Evolutionary conservation across 768 basidiomycete species (phyloP), one percentile per base, ranked within the genome.

Genomic region (Lentinula detonsa): DNA sequence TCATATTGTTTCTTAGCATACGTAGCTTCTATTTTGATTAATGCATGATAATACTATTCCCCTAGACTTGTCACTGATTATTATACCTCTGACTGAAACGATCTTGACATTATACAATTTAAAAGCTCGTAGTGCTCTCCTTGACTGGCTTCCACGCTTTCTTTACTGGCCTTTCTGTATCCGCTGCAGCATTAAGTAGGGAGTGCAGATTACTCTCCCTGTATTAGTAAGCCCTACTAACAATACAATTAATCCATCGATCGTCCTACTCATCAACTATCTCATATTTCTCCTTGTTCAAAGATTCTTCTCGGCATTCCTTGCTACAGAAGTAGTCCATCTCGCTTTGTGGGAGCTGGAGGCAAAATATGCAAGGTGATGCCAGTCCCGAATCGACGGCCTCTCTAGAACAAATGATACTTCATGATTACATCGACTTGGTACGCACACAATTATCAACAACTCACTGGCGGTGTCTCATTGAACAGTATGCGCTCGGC

Each of bases 261-360:
- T 23, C 21, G 28, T 11, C 2, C 21, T 54, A 33, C 35, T 53
- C 51, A 21, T 60, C 51, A 3, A 21, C 46, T 16, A 23, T 28
- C 18, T 48, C 31, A 18, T 60, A 57, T 40, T 34, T 51, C n/a
- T 62, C 61, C 71, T 87, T 87, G 59, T 74, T 78, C 77, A 85
- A 70, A 45, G 86, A 82, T 64, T 85, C 80, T 49, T 86, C 83
- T 65, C 79, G 79, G 69, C 86, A 88, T 3, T 75, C 75, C 60
- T 75, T 71, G 16, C 82, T 77, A 65, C 86, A 88, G 68, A 88
- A 88, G 68, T 87, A 85, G 72, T 88, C 85, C 4, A 68, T 73
- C 42, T 77, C 77, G 60, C 81, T 79, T 68, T 88, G 86, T 21
- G 86, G 86, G 62, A 81, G 73, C 45, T 72, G 75, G 65, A 84